Base-by-base conservation (phyloP, 345 rosid species). In the Eutrema japonicum region DNA sequence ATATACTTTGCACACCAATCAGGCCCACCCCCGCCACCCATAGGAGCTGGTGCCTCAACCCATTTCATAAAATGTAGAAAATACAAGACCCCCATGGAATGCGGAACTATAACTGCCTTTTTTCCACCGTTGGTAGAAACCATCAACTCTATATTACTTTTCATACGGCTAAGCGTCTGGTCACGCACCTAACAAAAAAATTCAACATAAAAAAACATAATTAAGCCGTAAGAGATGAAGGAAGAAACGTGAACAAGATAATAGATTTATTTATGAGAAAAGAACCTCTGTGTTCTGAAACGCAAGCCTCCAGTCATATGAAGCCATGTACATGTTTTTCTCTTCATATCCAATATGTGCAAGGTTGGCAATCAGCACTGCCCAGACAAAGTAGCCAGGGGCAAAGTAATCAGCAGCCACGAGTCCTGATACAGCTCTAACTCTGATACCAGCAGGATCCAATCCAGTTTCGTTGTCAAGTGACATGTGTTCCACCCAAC, bases 381-480 rank as follows among this genome's bases (percentile, higher is more conserved):
- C 99, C 97, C 99, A 94, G 29, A 94, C 96, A 75, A 91, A 94
- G 81, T 89, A 94, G 16, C 99, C 99, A 26, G 97, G 90, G 64
- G 87, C 88, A 84, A 94, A 91, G 84, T 94, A 94, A 79, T 94
- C 98, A 1, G 98, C 98, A 74, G 98, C 98, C 71, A 91, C 98
- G 5, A 94, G 93, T 71, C 98, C 98, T 74, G 90, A 76, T 65
- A 89, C 97, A 54, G 98, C 81, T 66, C 98, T 83, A 54, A 89
- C 80, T 79, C 96, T 83, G 57, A 93, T 84, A 52, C 94, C 93
- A 18, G 81, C 77, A 78, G 98, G 94, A 87, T 93, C 98, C 71
- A 93, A 68, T 68, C 98, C 98, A 51, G 97, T 91, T 80, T 88
- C 97, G 75, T 93, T 93, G 82, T 93, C 92, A 75, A 93, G 83